Evolutionary conservation across 2,329 filamentous ascomycete species (phyloP).

Genomic region (Pyrenochaeta sp.): DNA sequence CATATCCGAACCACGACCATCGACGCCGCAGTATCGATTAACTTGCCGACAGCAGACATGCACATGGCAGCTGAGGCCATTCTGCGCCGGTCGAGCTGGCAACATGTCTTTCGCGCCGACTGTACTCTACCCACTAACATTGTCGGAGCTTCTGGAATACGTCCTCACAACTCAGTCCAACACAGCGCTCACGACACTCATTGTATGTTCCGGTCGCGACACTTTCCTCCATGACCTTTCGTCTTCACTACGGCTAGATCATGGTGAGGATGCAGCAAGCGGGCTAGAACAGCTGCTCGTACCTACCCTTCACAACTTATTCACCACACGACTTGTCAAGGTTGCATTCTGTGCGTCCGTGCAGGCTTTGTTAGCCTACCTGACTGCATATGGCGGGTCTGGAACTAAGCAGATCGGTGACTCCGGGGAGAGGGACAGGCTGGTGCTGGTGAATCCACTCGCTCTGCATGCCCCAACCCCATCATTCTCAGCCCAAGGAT

Average conservation of each 20-base stretch:
- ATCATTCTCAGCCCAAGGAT: conserved; percentile 78
- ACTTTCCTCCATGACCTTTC: conserved; percentile 71
- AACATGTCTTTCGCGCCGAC: conserved; percentile 39
- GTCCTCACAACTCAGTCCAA: conserved; percentile 61
- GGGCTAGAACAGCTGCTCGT: conserved; percentile 58
- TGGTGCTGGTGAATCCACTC: conserved; percentile 73
- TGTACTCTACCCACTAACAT: conserved; percentile 50
- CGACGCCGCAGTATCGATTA: conserved; percentile 3
- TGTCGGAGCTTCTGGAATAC: conserved; percentile 67
- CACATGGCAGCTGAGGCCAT: conserved; percentile 16
- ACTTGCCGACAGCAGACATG: conserved; percentile 11
- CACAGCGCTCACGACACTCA: conserved; percentile 69
- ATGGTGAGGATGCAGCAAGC: conserved; percentile 13
- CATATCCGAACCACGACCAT: neutral
- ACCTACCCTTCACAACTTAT: conserved; percentile 73
- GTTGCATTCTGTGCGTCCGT: conserved; percentile 78
- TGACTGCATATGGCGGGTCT: conserved; percentile 59
- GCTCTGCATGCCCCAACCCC: conserved; percentile 72
- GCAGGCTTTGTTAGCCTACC: conserved; percentile 78
- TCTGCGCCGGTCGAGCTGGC: neutral
- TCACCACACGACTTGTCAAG: conserved; percentile 72
- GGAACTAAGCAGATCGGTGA: conserved; percentile 14
- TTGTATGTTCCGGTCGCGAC: conserved; percentile 73
- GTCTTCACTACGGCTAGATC: conserved; percentile 53
- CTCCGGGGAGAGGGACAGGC: conserved; percentile 33